Evolutionary conservation across 441 rosid species (phyloP).

Genomic region (Gossypium trilobum): DNA sequence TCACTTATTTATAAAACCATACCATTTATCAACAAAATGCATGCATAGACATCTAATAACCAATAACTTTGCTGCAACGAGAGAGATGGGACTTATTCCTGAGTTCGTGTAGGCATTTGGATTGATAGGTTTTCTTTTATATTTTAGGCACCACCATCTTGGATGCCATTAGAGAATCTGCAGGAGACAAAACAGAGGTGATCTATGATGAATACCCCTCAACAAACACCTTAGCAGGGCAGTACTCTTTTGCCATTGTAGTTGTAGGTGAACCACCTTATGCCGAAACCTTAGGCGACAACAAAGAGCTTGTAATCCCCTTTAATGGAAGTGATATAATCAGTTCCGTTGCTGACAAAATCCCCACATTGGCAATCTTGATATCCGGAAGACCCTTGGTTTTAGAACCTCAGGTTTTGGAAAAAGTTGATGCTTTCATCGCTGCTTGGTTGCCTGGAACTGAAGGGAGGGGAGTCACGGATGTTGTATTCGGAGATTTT

Average conservation of each 20-base stretch:
- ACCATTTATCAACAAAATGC: conserved; percentile 3
- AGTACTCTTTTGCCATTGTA: conserved; percentile 53
- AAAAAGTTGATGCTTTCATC: conserved; percentile 49
- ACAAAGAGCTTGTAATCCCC: conserved; percentile 44
- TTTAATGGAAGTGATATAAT: conserved; percentile 48
- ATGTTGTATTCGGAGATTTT: conserved; percentile 62
- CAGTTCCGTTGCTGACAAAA: conserved; percentile 40
- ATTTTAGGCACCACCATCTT: conserved; percentile 67
- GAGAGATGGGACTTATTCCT: neutral
- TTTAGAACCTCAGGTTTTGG: conserved; percentile 41
- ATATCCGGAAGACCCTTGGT: conserved; percentile 72
- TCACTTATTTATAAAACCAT: neutral
- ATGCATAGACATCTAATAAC: neutral
- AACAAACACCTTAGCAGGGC: conserved; percentile 37
- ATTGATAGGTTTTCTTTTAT: conserved; percentile 12
- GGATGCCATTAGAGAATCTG: conserved; percentile 59
- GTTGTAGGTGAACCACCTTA: conserved; percentile 79
- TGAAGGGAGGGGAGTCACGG: conserved; percentile 66
- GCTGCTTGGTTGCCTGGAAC: conserved; percentile 94
- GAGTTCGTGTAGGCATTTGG: neutral
- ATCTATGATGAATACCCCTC: conserved; percentile 56
- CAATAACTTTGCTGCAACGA: neutral
- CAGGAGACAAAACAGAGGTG: conserved; percentile 61
- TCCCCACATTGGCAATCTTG: conserved; percentile 57
- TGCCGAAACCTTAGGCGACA: conserved; percentile 64